phyloP scores from a whole-genome alignment of 2,329 filamentous ascomycete genomes.

The Clonostachys chloroleuca region DNA sequence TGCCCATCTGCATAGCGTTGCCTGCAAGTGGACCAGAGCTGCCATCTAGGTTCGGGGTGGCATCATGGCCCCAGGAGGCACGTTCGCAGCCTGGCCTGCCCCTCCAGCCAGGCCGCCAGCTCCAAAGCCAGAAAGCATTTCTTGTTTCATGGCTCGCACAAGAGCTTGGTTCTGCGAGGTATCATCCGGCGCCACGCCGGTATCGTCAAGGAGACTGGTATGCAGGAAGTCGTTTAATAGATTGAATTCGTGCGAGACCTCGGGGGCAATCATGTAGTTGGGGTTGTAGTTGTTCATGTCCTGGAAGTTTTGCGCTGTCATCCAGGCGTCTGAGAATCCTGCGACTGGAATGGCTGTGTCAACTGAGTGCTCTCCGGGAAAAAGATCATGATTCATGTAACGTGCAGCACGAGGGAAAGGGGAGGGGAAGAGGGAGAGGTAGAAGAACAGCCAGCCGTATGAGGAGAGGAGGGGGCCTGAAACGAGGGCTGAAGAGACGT shows the following conservation, averaged over 20 bases:
- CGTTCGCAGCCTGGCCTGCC: slow-evolving; percentile 1
- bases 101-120: slow-evolving; percentile 10
- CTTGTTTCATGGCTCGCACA: slow-evolving; percentile 33
- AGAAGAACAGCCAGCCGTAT: background rate
- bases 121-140: slow-evolving; percentile 44
- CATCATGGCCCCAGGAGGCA: slow-evolving; percentile 36
- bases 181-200: slow-evolving; percentile 66
- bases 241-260: slow-evolving; percentile 96
- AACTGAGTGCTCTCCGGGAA: slow-evolving; percentile 10
- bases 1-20: slow-evolving; percentile 13
- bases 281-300: slow-evolving; percentile 94
- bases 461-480: background rate
- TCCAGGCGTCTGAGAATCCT: slow-evolving; percentile 79
- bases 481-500: slow-evolving; percentile 35
- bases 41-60: slow-evolving; percentile 38
- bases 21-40: slow-evolving; percentile 42
- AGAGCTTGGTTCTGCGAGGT: slow-evolving; percentile 38
- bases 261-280: slow-evolving; percentile 88
- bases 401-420: background rate
- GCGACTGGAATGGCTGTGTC: slow-evolving; percentile 50
- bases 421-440: background rate
- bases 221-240: slow-evolving; percentile 94
- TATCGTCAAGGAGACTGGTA: slow-evolving; percentile 84
- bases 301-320: slow-evolving; percentile 76
- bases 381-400: slow-evolving; percentile 6